phyloP scores from a whole-genome alignment of 495 filamentous ascomycete species.

The Bryoglossum gracile region DNA sequence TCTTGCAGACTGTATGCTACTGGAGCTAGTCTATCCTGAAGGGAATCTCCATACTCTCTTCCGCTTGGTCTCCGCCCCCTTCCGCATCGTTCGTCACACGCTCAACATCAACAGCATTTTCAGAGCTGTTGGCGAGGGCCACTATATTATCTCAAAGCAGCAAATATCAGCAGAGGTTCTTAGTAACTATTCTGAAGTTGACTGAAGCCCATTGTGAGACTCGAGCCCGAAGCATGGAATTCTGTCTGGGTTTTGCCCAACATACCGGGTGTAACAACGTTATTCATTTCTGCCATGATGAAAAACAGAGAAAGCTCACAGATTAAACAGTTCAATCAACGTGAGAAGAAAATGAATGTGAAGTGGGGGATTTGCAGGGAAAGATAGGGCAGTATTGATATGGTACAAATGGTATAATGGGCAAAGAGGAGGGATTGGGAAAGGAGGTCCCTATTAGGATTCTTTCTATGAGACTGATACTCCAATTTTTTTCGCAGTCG shows the following conservation, averaged over 20 bases:
- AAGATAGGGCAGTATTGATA: conserved; percentile 1
- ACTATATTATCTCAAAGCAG: conserved; percentile 4
- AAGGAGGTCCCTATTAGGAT: too few species aligned
- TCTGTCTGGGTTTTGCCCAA: conserved; percentile 1
- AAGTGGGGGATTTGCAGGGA: background rate
- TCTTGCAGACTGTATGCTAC: too few species aligned
- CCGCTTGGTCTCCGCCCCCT: conserved; percentile 24
- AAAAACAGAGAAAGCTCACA: conserved; percentile 2
- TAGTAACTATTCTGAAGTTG: too few species aligned
- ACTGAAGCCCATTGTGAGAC: background rate
- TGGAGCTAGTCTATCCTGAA: background rate
- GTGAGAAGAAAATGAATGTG: background rate
- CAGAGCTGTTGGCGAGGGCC: conserved; percentile 5
- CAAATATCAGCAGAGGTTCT: background rate
- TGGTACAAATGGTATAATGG: too few species aligned
- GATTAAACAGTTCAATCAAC: conserved; percentile 8
- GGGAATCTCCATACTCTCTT: conserved; percentile 19
- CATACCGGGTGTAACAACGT: background rate
- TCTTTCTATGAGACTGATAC: too few species aligned
- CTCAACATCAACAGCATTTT: conserved; percentile 19
- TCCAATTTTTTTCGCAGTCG: too few species aligned
- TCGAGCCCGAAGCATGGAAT: background rate
- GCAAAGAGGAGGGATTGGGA: too few species aligned
- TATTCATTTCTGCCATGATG: conserved; percentile 20
- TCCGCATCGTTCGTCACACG: conserved; percentile 25